Conservation (phyloP, 106 monocot species). For the Dioscorea alata region DNA sequence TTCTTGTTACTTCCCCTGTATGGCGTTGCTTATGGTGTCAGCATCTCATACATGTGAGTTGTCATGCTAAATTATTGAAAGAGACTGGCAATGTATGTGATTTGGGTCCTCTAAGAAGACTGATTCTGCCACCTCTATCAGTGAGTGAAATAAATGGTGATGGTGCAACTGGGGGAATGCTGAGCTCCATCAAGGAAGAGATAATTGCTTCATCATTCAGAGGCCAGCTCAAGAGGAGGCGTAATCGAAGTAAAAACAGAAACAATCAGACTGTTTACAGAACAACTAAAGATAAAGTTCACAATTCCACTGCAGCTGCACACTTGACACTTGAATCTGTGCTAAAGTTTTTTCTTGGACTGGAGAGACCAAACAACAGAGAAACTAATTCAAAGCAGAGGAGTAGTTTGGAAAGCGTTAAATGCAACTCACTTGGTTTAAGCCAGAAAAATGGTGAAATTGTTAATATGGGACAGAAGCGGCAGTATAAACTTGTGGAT, state of each 20-base stretch:
- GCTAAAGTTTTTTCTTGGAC: slow-evolving; percentile 24
- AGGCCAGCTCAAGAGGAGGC: slow-evolving; percentile 38
- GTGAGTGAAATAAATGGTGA: slow-evolving; percentile 51
- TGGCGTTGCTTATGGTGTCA: slow-evolving; percentile 94
- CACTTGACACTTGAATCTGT: slow-evolving; percentile 21
- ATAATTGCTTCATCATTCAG: slow-evolving; percentile 50
- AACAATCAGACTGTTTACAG: neutral
- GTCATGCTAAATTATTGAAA: slow-evolving; percentile 68
- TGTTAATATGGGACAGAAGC: slow-evolving; percentile 3
- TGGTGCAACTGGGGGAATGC: slow-evolving; percentile 23
- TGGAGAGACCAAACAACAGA: slow-evolving; percentile 17
- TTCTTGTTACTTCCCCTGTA: slow-evolving; percentile 69
- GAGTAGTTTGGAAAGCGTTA: slow-evolving; percentile 7
- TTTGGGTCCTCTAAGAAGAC: slow-evolving; percentile 55
- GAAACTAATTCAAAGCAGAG: slow-evolving; percentile 14
- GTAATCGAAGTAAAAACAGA: slow-evolving; percentile 29
- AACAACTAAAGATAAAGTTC: slow-evolving; percentile 17
- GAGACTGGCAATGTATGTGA: slow-evolving; percentile 76
- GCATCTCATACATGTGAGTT: slow-evolving; percentile 62
- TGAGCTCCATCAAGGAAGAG: slow-evolving; percentile 61
- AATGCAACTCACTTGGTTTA: slow-evolving; percentile 11
- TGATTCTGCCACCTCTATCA: slow-evolving; percentile 68
- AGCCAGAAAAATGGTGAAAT: slow-evolving; percentile 6
- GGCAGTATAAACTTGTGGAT: slow-evolving; percentile 51
- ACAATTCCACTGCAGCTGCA: slow-evolving; percentile 2